Evolutionary conservation across 169 alveolate genomes (phyloP), one percentile per base, ranked within the genome.

Genomic region (Eimeria maxima): DNA sequence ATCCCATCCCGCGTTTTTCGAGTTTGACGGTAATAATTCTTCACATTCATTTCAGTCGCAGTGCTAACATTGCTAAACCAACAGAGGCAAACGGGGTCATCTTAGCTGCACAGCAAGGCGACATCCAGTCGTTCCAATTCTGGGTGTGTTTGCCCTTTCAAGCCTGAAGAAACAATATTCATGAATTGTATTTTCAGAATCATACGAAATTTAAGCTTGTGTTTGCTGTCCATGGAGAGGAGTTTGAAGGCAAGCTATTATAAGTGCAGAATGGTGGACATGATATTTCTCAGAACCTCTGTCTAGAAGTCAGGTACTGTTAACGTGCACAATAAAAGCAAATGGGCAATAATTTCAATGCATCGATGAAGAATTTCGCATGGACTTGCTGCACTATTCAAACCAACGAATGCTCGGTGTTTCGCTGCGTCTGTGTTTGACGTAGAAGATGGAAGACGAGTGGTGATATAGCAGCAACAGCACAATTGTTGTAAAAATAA

Each of bases 61-160:
- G 14, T 13, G 44, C 47, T 2, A 33, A 6, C 11, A 24, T 16
- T 11, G 69, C 24, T 22, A 71, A 18, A 27, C 6, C 69, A 47
- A 20, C 57, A 93, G 96, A 93, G 88, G 96, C 96, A 10, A 93
- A 93, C 78, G 96, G 96, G 73, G 90, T 93, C 69, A 65, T 93
- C 60, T 60, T 93, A 38, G 96, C 96, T 3, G 96, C 96, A n/a
- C 96, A 93, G 83, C 96, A 93, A 67, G 96, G 96, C 88, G 90
- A 67, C 65, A 74, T 81, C 27, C 96, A 88, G 63, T 93, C 90
- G 8, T 93, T 93, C 33, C 96, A 93, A 57, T 93, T 93, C 53
- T 93, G 96, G 96, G 96, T 93, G 57, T 18, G 57, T 8, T 24
- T 81, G 87, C 53, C 29, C n/a, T 22, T 11, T 45, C 22, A 4